A percentile compares a stretch with the other conserved stretches of the same genome.
These are phyloP conservation scores for Penstemon eatonii DNA, from an alignment of 257 asterid species.

Conservation along the genomic window DNA sequence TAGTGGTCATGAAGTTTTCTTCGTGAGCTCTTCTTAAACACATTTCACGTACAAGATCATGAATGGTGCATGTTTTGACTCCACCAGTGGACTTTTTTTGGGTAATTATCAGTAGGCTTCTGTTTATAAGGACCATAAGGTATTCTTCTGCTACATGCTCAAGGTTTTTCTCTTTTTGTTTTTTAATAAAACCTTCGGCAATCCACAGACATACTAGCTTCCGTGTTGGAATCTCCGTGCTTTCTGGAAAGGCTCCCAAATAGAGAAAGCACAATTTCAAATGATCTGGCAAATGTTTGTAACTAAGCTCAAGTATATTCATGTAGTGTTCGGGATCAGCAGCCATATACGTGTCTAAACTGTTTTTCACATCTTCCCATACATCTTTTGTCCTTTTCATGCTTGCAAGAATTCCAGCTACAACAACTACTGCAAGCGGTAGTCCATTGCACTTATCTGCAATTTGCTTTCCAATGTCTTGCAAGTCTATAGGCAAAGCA, in stretches of 20 bases:
- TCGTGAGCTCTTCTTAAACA: slow-evolving; percentile 3
- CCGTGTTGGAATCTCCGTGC: not conserved
- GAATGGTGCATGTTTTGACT: slow-evolving; percentile 20
- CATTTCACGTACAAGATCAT: slow-evolving; percentile 9
- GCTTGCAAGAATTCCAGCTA: slow-evolving; percentile 24
- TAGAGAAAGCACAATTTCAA: slow-evolving; percentile 24
- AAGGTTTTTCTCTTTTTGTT: not conserved
- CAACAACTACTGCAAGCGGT: slow-evolving; percentile 23
- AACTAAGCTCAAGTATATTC: slow-evolving; percentile 24
- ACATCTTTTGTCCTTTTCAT: slow-evolving; percentile 4
- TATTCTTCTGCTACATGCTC: slow-evolving; percentile 20
- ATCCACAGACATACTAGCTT: slow-evolving; percentile 17
- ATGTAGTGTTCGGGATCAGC: not conserved
- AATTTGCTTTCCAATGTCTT: not conserved
- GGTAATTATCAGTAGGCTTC: slow-evolving; percentile 12
- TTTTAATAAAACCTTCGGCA: slow-evolving; percentile 10
- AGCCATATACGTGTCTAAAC: not conserved
- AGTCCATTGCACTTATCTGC: slow-evolving; percentile 18
- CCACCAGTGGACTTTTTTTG: not conserved
- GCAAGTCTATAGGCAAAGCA: slow-evolving; percentile 10
- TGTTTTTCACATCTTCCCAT: slow-evolving; percentile 25
- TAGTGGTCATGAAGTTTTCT: not conserved
- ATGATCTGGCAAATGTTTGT: slow-evolving; percentile 27
- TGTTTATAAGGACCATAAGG: not conserved
- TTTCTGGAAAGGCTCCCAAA: slow-evolving; percentile 4